These are phyloP conservation scores for Lactarius sp. DNA, from an alignment of 768 basidiomycete genomes.

Conservation along the genomic window DNA sequence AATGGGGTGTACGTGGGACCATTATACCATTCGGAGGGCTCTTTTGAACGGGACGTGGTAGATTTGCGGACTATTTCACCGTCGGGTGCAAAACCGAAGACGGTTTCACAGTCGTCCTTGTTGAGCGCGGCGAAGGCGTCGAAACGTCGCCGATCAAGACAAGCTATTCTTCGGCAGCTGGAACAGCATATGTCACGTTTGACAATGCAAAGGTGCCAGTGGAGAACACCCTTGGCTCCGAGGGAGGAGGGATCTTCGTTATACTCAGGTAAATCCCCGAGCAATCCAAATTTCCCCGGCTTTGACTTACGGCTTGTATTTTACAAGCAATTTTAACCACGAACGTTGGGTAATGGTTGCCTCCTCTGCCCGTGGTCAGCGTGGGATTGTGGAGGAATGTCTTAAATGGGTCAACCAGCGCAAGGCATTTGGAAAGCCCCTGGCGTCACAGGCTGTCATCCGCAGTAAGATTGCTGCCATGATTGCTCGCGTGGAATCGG, in stretches of 20 bases:
- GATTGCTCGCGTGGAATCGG: slow-evolving; percentile 79
- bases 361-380: slow-evolving; percentile 57
- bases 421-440: slow-evolving; percentile 86
- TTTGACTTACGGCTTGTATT: background rate
- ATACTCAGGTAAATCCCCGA: slow-evolving; percentile 42
- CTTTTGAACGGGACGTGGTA: slow-evolving; percentile 20
- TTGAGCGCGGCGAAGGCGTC: slow-evolving; percentile 77
- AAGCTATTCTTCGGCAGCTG: slow-evolving; percentile 83
- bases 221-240: slow-evolving; percentile 79
- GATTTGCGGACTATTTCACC: slow-evolving; percentile 55
- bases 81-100: slow-evolving; percentile 68
- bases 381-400: slow-evolving; percentile 75
- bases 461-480: slow-evolving; percentile 83
- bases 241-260: slow-evolving; percentile 67
- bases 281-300: background rate
- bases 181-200: slow-evolving; percentile 80
- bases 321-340: slow-evolving; percentile 84
- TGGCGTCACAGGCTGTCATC: slow-evolving; percentile 81
- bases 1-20: slow-evolving; percentile 50
- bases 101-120: slow-evolving; percentile 80
- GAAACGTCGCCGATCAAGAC: slow-evolving; percentile 87
- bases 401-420: slow-evolving; percentile 88
- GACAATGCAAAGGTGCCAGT: slow-evolving; percentile 83
- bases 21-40: background rate
- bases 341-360: slow-evolving; percentile 93